phyloP scores from a whole-genome alignment of 2,329 filamentous ascomycete genomes.

The Nannizziopsis barbatae region DNA sequence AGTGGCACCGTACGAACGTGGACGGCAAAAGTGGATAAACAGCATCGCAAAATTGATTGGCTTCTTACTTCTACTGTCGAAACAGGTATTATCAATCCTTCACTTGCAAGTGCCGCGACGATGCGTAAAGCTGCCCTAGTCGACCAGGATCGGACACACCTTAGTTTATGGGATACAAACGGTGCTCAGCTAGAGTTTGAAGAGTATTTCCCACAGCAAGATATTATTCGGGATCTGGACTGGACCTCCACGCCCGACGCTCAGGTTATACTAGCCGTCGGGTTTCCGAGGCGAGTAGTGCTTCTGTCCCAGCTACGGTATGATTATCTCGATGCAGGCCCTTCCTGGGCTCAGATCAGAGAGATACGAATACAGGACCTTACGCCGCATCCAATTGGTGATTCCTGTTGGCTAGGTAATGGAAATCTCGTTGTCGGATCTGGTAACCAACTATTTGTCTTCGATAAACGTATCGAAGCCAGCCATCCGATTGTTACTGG shows the following conservation, averaged over 20 bases:
- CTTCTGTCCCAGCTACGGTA: slow-evolving; percentile 80
- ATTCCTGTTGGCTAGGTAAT: slow-evolving; percentile 80
- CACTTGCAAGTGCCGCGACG: slow-evolving; percentile 72
- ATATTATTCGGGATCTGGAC: slow-evolving; percentile 74
- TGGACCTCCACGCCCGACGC: slow-evolving; percentile 88
- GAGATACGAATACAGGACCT: slow-evolving; percentile 71
- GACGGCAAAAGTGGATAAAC: slow-evolving; percentile 62
- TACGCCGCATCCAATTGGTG: slow-evolving; percentile 81
- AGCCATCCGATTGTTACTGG: slow-evolving; percentile 49
- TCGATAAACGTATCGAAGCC: slow-evolving; percentile 62
- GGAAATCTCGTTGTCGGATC: slow-evolving; percentile 79
- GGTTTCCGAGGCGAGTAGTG: slow-evolving; percentile 74
- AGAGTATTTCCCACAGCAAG: slow-evolving; percentile 59
- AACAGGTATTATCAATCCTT: slow-evolving; percentile 60
- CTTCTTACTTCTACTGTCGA: slow-evolving; percentile 70
- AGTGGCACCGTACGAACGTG: slow-evolving; percentile 68
- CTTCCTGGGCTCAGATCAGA: slow-evolving; percentile 77
- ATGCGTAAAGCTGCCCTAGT: slow-evolving; percentile 79
- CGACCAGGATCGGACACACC: slow-evolving; percentile 56
- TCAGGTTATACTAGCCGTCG: slow-evolving; percentile 83
- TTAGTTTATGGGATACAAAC: slow-evolving; percentile 86
- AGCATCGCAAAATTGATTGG: slow-evolving; percentile 60
- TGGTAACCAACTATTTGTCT: slow-evolving; percentile 82
- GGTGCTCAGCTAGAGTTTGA: slow-evolving; percentile 72
- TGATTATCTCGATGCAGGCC: slow-evolving; percentile 76